Evolutionary conservation across 352 stramenopile genomes (phyloP).

Genomic region (Aphanomyces invadans): DNA sequence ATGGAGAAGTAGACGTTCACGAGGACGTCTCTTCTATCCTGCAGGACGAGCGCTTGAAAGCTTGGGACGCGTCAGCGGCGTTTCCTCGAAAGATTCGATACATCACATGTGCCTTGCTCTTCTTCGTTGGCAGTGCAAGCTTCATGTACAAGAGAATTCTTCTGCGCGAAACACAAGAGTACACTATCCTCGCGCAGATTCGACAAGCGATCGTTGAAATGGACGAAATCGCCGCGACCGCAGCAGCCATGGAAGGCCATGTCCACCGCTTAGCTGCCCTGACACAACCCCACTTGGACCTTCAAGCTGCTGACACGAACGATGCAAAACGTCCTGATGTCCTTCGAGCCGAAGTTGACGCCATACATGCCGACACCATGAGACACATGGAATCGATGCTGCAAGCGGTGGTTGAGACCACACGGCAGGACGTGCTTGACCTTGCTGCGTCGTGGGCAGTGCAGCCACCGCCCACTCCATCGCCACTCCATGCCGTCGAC

Average conservation of each 20-base stretch:
- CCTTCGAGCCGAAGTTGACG: slow-evolving; percentile 7
- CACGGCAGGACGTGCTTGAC: slow-evolving; percentile 17
- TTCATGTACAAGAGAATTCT: slow-evolving; percentile 18
- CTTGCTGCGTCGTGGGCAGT: background rate
- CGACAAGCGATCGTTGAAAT: slow-evolving; percentile 15
- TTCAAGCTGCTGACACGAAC: background rate
- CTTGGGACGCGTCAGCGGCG: background rate
- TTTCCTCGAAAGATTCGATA: slow-evolving; percentile 2
- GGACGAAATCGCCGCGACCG: slow-evolving; percentile 19
- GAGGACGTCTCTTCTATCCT: background rate
- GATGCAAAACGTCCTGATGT: slow-evolving; percentile 1
- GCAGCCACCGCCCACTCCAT: background rate
- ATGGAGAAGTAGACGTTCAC: slow-evolving; percentile 3
- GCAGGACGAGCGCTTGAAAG: background rate
- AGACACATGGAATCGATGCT: slow-evolving; percentile 22
- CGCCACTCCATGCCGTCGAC: background rate
- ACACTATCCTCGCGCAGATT: slow-evolving; percentile 16
- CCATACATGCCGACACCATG: slow-evolving; percentile 22
- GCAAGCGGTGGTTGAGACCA: slow-evolving; percentile 13
- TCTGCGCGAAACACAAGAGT: background rate
- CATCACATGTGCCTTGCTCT: slow-evolving; percentile 11
- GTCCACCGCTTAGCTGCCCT: slow-evolving; percentile 5
- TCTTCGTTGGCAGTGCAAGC: slow-evolving; percentile 1
- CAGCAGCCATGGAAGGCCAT: slow-evolving; percentile 14
- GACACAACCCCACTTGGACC: slow-evolving; percentile 10